Evolutionary conservation across 2,329 filamentous ascomycete species (phyloP).

Genomic region (Sporothrix humicola): DNA sequence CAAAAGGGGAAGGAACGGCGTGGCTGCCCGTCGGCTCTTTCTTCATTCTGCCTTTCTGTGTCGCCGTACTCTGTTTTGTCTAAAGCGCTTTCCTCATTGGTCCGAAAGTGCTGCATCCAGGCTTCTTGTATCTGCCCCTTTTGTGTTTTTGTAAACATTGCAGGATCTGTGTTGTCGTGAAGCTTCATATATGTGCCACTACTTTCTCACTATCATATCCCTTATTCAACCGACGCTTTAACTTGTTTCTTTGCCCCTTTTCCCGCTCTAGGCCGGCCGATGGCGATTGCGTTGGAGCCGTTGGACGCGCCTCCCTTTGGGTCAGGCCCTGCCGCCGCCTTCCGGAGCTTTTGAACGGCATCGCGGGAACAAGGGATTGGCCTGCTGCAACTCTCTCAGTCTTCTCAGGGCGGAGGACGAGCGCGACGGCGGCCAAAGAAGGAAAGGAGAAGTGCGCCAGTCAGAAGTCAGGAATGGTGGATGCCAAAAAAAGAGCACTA

Average conservation of each 20-base stretch:
- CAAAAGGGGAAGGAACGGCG: constrained; percentile 21
- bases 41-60: neutral
- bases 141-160: neutral
- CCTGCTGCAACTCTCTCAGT: neutral
- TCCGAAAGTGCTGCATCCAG: neutral
- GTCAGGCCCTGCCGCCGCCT: neutral
- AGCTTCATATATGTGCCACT: neutral
- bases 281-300: neutral
- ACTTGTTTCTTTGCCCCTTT: neutral
- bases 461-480: constrained; percentile 13
- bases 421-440: neutral
- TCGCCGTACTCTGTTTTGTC: neutral
- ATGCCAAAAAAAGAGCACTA: neutral
- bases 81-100: constrained; percentile 16
- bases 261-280: neutral
- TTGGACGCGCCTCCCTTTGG: neutral
- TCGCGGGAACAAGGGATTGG: constrained; percentile 9
- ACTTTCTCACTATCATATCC: neutral
- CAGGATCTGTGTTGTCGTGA: neutral
- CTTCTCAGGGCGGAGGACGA: neutral
- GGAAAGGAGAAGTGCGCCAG: neutral
- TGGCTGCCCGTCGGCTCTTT: constrained; percentile 7
- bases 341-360: constrained; percentile 3
- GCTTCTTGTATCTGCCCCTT: neutral
- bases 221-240: neutral